phyloP scores from a whole-genome alignment of 2,329 filamentous ascomycete species.

The Plenodomus biglobosus region DNA sequence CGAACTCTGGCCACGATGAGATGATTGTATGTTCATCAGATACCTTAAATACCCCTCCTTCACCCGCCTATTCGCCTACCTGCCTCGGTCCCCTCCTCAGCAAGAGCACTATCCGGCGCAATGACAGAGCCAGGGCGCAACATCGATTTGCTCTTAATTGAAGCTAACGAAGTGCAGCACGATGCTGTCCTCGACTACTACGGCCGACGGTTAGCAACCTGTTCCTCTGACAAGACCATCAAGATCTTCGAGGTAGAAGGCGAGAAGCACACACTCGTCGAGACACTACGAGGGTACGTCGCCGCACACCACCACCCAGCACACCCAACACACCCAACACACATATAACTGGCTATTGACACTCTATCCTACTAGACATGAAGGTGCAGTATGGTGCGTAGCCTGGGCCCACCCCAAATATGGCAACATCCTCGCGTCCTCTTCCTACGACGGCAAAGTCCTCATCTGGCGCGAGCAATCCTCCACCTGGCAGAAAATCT shows the following conservation, averaged over 20 bases:
- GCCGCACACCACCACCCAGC: background rate
- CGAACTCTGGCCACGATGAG: slow-evolving; percentile 91
- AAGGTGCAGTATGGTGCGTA: slow-evolving; percentile 96
- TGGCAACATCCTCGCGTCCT: slow-evolving; percentile 94
- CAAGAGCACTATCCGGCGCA: slow-evolving; percentile 4
- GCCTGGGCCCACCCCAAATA: slow-evolving; percentile 97
- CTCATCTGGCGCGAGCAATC: slow-evolving; percentile 94
- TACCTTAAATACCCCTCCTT: background rate
- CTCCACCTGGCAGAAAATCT: slow-evolving; percentile 69
- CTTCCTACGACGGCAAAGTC: slow-evolving; percentile 96
- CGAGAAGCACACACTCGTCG: slow-evolving; percentile 82
- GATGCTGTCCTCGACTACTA: slow-evolving; percentile 99
- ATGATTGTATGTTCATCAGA: slow-evolving; percentile 82
- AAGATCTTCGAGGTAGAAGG: slow-evolving; percentile 99
- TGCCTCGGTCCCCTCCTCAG: background rate
- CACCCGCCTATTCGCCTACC: background rate
- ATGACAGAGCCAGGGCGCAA: slow-evolving; percentile 14
- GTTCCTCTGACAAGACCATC: slow-evolving; percentile 96
- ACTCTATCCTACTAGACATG: slow-evolving; percentile 65
- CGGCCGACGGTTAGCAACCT: slow-evolving; percentile 91
- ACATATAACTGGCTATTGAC: background rate
- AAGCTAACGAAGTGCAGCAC: slow-evolving; percentile 63
- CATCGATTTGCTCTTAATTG: slow-evolving; percentile 32
- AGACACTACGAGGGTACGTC: slow-evolving; percentile 88
- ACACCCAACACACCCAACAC: background rate